phyloP scores from a whole-genome alignment of 1,284 basidiomycete species.

The Thecaphora thlaspeos region DNA sequence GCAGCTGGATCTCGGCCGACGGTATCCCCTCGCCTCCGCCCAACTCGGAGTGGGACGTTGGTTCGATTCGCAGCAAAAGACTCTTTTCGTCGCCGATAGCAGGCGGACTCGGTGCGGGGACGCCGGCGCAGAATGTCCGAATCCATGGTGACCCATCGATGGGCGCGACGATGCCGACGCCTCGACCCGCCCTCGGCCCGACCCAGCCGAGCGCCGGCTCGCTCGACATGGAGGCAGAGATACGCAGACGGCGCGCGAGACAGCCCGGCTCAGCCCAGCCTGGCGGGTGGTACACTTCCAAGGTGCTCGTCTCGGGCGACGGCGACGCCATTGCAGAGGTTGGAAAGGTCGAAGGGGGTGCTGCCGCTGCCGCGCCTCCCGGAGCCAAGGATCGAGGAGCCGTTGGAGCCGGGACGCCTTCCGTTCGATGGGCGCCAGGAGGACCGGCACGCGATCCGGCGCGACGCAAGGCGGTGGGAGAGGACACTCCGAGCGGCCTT shows the following conservation, averaged over 20 bases:
- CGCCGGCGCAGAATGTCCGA: constrained; percentile 22
- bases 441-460: background rate
- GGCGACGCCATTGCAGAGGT: too few species aligned
- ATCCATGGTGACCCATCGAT: constrained; percentile 21
- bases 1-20: constrained; percentile 35
- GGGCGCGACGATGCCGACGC: constrained; percentile 6
- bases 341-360: too few species aligned
- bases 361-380: too few species aligned
- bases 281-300: constrained; percentile 44
- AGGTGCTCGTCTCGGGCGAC: too few species aligned
- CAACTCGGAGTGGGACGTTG: constrained; percentile 37
- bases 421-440: constrained; percentile 17
- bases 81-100: constrained; percentile 2
- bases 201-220: constrained; percentile 25
- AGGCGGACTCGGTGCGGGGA: constrained; percentile 2
- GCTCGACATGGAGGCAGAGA: constrained; percentile 49
- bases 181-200: constrained; percentile 21
- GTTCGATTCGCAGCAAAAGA: constrained; percentile 9
- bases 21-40: constrained; percentile 38
- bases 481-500: too few species aligned
- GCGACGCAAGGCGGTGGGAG: too few species aligned
- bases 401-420: constrained; percentile 8
- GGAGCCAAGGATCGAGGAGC: too few species aligned
- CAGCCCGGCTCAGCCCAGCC: constrained; percentile 13
- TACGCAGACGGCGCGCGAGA: constrained; percentile 27